phyloP scores from a whole-genome alignment of 495 filamentous ascomycete species.

The Penicillium pancosmium region DNA sequence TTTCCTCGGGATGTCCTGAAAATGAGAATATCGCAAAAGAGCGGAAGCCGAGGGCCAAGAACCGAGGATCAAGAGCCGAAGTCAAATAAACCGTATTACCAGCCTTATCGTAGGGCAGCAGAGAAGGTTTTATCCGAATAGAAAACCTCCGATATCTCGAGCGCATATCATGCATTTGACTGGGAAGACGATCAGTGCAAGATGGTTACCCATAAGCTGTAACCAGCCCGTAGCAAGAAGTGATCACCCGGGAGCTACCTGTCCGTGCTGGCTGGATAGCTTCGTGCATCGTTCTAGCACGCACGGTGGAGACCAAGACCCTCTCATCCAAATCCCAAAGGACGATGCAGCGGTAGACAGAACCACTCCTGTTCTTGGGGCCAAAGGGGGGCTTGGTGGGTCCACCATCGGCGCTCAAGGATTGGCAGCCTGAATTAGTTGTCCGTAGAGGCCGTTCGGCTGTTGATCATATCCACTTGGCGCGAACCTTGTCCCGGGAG shows the following conservation, averaged over 20 bases:
- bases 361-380: slow-evolving; percentile 9
- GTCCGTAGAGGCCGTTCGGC: slow-evolving; percentile 21
- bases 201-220: background rate
- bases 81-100: background rate
- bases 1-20: slow-evolving; percentile 4
- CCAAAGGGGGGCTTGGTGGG: slow-evolving; percentile 24
- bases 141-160: background rate
- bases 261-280: background rate
- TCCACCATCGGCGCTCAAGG: slow-evolving; percentile 23
- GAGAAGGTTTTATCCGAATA: slow-evolving; percentile 1
- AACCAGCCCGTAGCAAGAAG: background rate
- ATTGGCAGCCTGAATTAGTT: slow-evolving; percentile 21
- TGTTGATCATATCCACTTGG: slow-evolving; percentile 31
- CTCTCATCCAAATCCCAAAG: background rate
- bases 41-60: background rate
- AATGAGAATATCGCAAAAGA: slow-evolving; percentile 5
- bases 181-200: background rate
- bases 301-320: background rate
- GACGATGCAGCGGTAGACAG: slow-evolving; percentile 4
- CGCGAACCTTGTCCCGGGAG: slow-evolving; percentile 22
- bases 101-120: slow-evolving; percentile 1
- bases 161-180: background rate
- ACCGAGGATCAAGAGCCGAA: background rate
- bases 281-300: slow-evolving; percentile 8
- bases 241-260: background rate